These are phyloP conservation scores for Hypoxylon fuscum DNA, from an alignment of 495 filamentous ascomycete genomes.

Conservation along the genomic window DNA sequence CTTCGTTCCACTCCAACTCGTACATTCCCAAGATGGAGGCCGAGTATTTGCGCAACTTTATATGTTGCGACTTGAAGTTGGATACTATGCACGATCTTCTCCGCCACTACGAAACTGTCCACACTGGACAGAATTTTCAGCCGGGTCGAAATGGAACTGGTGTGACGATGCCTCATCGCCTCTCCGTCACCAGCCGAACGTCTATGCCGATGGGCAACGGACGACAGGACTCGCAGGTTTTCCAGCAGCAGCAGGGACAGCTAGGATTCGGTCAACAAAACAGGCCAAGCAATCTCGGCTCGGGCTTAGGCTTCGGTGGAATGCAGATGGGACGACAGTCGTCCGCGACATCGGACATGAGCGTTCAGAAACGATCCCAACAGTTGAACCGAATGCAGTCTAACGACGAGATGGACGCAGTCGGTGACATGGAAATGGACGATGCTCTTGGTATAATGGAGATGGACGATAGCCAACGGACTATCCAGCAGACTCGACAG, in stretches of 20 bases:
- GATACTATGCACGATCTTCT: constrained; percentile 92
- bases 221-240: constrained; percentile 48
- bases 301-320: constrained; percentile 48
- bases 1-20: constrained; percentile 95
- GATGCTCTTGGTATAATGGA: constrained; percentile 74
- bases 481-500: constrained; percentile 65
- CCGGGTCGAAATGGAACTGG: constrained; percentile 46
- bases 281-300: constrained; percentile 29
- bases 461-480: constrained; percentile 65
- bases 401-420: constrained; percentile 80
- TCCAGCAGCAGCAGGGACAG: constrained; percentile 50
- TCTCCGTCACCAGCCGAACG: constrained; percentile 38
- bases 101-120: constrained; percentile 94
- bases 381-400: constrained; percentile 43
- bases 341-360: constrained; percentile 39
- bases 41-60: constrained; percentile 95
- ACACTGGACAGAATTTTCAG: constrained; percentile 62
- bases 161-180: constrained; percentile 42
- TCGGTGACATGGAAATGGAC: constrained; percentile 98
- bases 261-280: constrained; percentile 42
- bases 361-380: constrained; percentile 41
- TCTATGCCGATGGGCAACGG: constrained; percentile 41
- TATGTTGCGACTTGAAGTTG: constrained; percentile 87
- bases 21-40: constrained; percentile 98
- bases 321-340: constrained; percentile 60